Base-by-base conservation (phyloP, 2,329 filamentous ascomycete genomes). In the Pseudocercospora musae region DNA sequence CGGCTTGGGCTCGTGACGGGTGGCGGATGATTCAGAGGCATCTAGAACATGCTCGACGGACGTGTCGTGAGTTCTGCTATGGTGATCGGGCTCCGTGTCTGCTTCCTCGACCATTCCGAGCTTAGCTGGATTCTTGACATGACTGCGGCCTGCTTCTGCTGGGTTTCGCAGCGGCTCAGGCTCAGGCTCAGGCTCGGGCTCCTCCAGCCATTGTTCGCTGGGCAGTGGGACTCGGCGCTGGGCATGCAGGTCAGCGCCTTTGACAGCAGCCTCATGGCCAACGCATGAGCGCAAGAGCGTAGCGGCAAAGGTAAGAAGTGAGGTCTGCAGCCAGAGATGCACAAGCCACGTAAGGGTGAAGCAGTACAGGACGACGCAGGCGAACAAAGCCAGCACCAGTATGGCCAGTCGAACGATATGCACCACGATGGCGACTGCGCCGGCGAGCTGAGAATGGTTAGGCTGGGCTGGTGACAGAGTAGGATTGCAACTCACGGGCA, bases 321-420 rank as follows among this genome's bases (percentile, higher is more conserved):
- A 59, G 0, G 59, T 59, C 49, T 63, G 63, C 18, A 65, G 18
- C 59, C 62, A 68, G 18, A 68, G 59, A 8, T 63, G 53, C 18
- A 49, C 59, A 18, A 68, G 48, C 66, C 66, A 68, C 13, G 55
- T 42, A 7, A 65, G 9, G 1, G 60, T 42, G 53, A 66, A 66
- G 57, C 58, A 63, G 56, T 58, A 65, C 2, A 64, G 20, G 5
- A 58, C 25, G 4, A 63, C 58, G 11, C 57, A 59, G 37, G 57
- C 53, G 13, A 33, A 56, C 6, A 66, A 44, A 21, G 64, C 64
- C 8, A 58, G 7, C n/a, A 66, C 50, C 40, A 62, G 21, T n/a
- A 68, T 13, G n/a, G 52, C 60, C 25, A 66, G 42, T 23, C 48
- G 48, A 6, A 57, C 25, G 6, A 64, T 27, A 25, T 61, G 64